Base-by-base conservation (phyloP, 257 asterid species). In the Plantago ovata region DNA sequence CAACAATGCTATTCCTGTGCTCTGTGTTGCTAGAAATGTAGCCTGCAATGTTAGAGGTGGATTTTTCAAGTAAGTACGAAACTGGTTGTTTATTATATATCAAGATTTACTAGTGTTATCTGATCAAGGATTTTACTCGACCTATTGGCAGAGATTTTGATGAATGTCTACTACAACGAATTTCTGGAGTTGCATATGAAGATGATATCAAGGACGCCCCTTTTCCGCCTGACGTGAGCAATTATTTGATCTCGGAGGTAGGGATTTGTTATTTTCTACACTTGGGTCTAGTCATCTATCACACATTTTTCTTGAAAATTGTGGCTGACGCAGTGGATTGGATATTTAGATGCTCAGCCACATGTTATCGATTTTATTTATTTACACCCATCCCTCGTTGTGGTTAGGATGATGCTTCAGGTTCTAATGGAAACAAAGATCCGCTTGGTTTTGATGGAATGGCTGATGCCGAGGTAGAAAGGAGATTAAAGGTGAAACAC, bases 21-120 rank as follows among this genome's bases (percentile, higher is more conserved):
- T 92, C 40, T 92, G 96, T 70, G 93, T 92, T 68, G 98, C 96
- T 20, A 83, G 98, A 73, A 92, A 92, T 72, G 95, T 92, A 56
- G 98, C 98, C 55, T 92, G 98, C 89, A 88, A 85, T 71, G 93
- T 88, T 60, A 80, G 98, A 71, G 96, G 98, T 62, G 86, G 98
- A 65, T 92, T 83, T 62, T 92, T 88, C 85, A 92, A 92, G 98
- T 92, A 92, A 83, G 95, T 57, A 62, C 28, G 52, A 53, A 13
- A 47, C 22, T 50, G 16, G 22, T 58, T 52, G 20, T 50, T 66
- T 38, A 48, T 53, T 38, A 50, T 55, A 19, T 58, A 44, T 69
- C 61, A 65, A 15, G 61, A 40, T 68, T 67, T 32, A 56, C 54
- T 56, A 16, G 38, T 28, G 19, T 39, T 71, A 49, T 52, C 55